Base-by-base conservation (phyloP, 495 filamentous ascomycete species). In the Aspergillus ellipticus region DNA sequence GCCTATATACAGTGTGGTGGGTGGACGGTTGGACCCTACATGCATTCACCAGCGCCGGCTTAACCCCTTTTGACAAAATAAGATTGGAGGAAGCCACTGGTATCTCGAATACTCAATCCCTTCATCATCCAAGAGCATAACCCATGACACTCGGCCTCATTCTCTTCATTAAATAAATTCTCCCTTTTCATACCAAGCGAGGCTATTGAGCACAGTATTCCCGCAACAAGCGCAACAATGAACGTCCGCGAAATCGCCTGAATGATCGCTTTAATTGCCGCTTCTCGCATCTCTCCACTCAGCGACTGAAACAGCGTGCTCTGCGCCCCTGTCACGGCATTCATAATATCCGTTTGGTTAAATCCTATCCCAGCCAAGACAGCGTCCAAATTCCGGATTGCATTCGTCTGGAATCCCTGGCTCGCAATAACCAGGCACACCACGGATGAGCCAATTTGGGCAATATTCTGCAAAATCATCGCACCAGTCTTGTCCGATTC, bases 371-470 rank as follows among this genome's bases (percentile, higher is more conserved):
- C 21, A 2, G 19, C 21, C 21, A 47, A n/a, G 21, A 26, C 43
- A 5, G 2, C 2, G 8, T 10, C 21, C 5, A 47, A 26, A 10
- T 26, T 26, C 9, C 20, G 21, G 2, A 15, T 9, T 13, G 43
- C 43, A 13, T 7, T 24, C 20, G 43, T 15, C 52, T 62, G 59
- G 26, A 62, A 62, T 6, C 58, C 51, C 5, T 42, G 42, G 0
- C 59, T 55, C 15, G 59, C 55, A 10, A 58, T 33, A 0, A 53
- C 51, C 6, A 58, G 55, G 2, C 28, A 35, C 2, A 58, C 58
- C 0, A 55, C 51, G 8, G 57, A 53, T 0, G 37, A 41, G 31
- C 59, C 55, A 41, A 56, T 55, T 52, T 62, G 59, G 0, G 52
- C 33, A 24, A 58, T 52, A 17, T 58, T 58, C 24, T 58, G 51